Conservation (phyloP, 257 asterid genomes). For the Rubia yunnanensis region DNA sequence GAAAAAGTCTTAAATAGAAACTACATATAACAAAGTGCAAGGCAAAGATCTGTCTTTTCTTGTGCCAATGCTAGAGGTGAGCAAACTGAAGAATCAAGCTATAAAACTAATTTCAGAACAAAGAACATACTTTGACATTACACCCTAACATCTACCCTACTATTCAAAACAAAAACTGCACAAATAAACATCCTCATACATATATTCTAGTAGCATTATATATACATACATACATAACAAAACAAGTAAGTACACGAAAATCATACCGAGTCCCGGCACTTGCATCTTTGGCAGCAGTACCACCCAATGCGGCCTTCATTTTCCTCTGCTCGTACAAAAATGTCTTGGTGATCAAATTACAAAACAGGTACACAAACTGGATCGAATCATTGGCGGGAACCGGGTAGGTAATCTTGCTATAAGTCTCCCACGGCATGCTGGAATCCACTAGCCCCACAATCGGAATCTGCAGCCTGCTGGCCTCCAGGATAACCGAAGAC, state of each 20-base stretch:
- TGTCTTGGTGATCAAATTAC: conserved; percentile 93
- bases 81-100: not conserved
- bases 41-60: not conserved
- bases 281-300: conserved; percentile 25
- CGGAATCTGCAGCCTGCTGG: conserved; percentile 72
- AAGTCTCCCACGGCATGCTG: conserved; percentile 78
- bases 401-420: conserved; percentile 71
- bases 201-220: not conserved
- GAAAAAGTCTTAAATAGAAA: not conserved
- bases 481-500: conserved; percentile 77
- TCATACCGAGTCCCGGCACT: conserved; percentile 29
- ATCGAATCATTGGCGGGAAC: conserved; percentile 84
- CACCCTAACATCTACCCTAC: not conserved
- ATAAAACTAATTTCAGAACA: not conserved
- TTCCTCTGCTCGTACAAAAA: conserved; percentile 62
- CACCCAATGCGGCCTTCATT: conserved; percentile 25
- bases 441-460: conserved; percentile 88
- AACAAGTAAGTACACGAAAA: not conserved
- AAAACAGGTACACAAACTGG: conserved; percentile 83
- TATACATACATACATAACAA: not conserved
- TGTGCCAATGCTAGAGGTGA: not conserved
- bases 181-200: not conserved
- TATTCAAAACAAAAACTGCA: not conserved
- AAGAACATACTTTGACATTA: not conserved
- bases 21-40: not conserved